phyloP scores from a whole-genome alignment of 1,284 basidiomycete species.

The Irpex rosettiformis region DNA sequence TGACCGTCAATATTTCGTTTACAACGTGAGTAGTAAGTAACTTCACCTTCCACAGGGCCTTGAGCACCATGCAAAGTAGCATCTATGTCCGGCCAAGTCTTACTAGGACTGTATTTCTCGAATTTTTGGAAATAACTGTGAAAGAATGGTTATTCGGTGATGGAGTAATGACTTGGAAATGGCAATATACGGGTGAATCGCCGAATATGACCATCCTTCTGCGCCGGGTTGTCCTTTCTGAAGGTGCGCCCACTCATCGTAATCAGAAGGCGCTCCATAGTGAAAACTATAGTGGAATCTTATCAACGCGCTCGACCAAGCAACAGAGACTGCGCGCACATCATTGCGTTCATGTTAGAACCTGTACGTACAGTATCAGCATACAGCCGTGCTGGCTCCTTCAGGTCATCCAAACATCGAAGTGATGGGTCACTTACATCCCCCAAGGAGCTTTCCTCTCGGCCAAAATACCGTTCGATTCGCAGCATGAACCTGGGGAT shows the following conservation, averaged over 20 bases:
- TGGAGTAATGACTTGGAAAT: not conserved
- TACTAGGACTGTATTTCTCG: constrained; percentile 48
- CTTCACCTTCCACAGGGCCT: constrained; percentile 46
- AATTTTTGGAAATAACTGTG: constrained; percentile 60
- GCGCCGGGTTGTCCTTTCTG: constrained; percentile 43
- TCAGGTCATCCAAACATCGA: too few species aligned
- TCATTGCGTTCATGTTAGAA: constrained; percentile 64
- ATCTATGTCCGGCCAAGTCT: constrained; percentile 45
- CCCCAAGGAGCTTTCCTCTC: constrained; percentile 63
- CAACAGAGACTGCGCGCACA: constrained; percentile 35
- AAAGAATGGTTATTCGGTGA: not conserved
- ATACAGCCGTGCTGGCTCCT: too few species aligned
- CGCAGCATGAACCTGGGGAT: constrained; percentile 47
- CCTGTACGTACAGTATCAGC: constrained; percentile 33
- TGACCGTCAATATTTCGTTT: not conserved
- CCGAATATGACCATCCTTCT: constrained; percentile 57
- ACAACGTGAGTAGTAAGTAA: not conserved
- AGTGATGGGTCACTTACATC: constrained; percentile 44
- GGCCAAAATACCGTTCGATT: constrained; percentile 54
- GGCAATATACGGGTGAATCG: constrained; percentile 41
- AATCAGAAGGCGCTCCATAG: constrained; percentile 66
- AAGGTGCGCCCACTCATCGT: constrained; percentile 60
- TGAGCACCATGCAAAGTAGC: constrained; percentile 37
- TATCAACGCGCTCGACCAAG: not conserved
- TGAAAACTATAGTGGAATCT: constrained; percentile 48